Percentiles rank a stretch among this genome's conserved stretches.
Conservation (phyloP, 805 yeast species). For the Starmerella scarabaei region DNA sequence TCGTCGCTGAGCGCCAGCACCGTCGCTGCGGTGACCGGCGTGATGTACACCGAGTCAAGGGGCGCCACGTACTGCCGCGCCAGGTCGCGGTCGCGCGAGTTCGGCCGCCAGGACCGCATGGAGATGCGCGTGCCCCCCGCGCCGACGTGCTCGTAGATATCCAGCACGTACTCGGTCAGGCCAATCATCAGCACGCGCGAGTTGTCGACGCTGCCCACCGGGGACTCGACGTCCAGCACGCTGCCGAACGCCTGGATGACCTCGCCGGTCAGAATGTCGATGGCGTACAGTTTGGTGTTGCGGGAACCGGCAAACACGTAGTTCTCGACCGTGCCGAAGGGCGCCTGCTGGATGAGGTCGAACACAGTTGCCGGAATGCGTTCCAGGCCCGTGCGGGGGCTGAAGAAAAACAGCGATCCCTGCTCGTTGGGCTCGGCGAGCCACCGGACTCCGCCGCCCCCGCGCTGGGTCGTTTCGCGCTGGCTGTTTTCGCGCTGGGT, state of each 20-base stretch:
- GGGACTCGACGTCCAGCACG: conserved; percentile 16
- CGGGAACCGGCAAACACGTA: conserved; percentile 82
- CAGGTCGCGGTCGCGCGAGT: conserved; percentile 57
- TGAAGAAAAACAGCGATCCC: conserved; percentile 72
- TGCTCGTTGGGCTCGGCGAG: conserved; percentile 83
- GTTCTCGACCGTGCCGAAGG: conserved; percentile 63
- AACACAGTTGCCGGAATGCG: conserved; percentile 69
- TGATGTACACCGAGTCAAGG: conserved; percentile 60
- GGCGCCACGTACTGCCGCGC: conserved; percentile 34
- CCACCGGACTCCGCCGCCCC: conserved; percentile 35
- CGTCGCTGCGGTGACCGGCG: conserved; percentile 73
- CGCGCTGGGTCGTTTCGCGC: too few species aligned
- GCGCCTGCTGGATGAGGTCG: conserved; percentile 68
- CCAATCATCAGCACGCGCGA: conserved; percentile 23
- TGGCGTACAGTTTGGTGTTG: conserved; percentile 58
- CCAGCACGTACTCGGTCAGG: conserved; percentile 29
- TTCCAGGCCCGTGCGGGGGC: conserved; percentile 59
- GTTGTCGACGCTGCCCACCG: conserved; percentile 2
- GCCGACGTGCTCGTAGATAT: conserved; percentile 55
- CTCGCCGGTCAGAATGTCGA: conserved; percentile 64
- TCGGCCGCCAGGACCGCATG: conserved; percentile 84
- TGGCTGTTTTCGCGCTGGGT: background rate
- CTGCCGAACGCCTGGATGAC: conserved; percentile 58
- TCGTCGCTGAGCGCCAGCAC: conserved; percentile 54
- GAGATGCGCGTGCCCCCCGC: conserved; percentile 58